These are phyloP conservation scores for Castanopsis chinensis DNA, from an alignment of 306 rosid species.

Conservation along the genomic window DNA sequence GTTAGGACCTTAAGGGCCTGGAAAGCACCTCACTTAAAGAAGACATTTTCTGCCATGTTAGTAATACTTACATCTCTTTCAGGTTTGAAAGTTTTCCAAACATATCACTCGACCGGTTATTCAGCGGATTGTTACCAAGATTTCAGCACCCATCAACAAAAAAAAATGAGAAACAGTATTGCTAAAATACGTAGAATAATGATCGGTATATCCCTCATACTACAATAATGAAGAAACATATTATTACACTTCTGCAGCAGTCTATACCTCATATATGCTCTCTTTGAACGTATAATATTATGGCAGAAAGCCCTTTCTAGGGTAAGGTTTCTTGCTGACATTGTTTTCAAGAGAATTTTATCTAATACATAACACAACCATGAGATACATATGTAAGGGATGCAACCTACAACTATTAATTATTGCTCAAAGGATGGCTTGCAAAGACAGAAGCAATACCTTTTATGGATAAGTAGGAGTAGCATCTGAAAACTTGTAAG, in stretches of 20 bases:
- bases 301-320: not conserved
- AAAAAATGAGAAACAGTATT: no score
- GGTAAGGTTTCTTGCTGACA: not conserved
- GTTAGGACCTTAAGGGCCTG: not conserved
- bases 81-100: no score
- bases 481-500: constrained; percentile 91
- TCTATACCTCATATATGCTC: no score
- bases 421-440: not conserved
- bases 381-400: not conserved
- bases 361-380: not conserved
- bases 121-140: no score
- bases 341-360: not conserved
- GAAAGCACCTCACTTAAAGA: not conserved
- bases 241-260: no score
- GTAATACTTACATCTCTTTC: no score
- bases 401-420: not conserved
- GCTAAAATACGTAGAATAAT: no score
- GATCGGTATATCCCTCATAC: no score
- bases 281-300: not conserved
- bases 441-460: constrained; percentile 35
- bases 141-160: no score
- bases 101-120: no score
- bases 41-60: no score
- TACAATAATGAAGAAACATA: no score
- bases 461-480: constrained; percentile 71